These are phyloP conservation scores for Thamnidium elegans DNA, from an alignment of 192 early-diverging fungal genomes.

Conservation along the genomic window DNA sequence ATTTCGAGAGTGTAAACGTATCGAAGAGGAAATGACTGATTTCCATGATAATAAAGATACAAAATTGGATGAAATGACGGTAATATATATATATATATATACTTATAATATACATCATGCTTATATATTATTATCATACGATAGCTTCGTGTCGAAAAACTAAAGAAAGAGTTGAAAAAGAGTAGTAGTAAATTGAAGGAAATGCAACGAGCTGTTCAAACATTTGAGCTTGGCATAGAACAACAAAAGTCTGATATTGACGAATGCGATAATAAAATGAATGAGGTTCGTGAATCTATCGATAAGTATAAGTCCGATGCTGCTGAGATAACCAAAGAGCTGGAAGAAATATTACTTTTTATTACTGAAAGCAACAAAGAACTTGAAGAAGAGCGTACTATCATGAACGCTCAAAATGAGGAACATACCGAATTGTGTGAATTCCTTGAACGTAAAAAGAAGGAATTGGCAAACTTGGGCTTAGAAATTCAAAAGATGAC, in stretches of 20 bases:
- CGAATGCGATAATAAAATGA: slow-evolving; percentile 41
- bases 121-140: slow-evolving; percentile 8
- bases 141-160: slow-evolving; percentile 60
- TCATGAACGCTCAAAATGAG: slow-evolving; percentile 72
- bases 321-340: slow-evolving; percentile 34
- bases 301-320: slow-evolving; percentile 39
- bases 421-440: slow-evolving; percentile 73
- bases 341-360: neutral
- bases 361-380: neutral
- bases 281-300: slow-evolving; percentile 46
- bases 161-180: slow-evolving; percentile 65
- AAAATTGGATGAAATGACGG: slow-evolving; percentile 82
- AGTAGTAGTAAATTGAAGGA: slow-evolving; percentile 48
- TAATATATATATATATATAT: slow-evolving; percentile 22
- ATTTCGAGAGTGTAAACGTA: slow-evolving; percentile 49
- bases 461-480: slow-evolving; percentile 62
- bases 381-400: slow-evolving; percentile 51
- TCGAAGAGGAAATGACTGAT: slow-evolving; percentile 88
- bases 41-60: slow-evolving; percentile 84
- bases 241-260: slow-evolving; percentile 53
- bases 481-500: slow-evolving; percentile 79
- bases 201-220: slow-evolving; percentile 65
- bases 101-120: neutral
- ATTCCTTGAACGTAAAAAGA: slow-evolving; percentile 61
- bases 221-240: slow-evolving; percentile 64